Evolutionary conservation across 23 red algal genomes (phyloP).

Genomic region (Gracilaria domingensis): DNA sequence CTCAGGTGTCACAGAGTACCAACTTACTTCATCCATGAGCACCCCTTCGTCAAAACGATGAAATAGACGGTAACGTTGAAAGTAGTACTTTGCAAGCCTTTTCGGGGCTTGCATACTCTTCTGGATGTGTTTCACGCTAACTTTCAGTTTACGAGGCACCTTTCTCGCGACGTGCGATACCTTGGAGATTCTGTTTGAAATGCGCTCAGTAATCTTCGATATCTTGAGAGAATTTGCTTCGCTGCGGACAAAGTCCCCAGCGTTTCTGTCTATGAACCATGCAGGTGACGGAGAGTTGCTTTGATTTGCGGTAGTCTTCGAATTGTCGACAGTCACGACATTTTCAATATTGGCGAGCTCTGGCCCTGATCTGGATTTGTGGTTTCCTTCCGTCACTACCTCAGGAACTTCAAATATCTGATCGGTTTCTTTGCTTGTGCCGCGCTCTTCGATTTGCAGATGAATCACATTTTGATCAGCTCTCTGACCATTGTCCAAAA

Average conservation of each 20-base stretch:
- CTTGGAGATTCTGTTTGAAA: background rate
- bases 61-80: constrained; percentile 85
- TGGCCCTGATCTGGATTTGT: background rate
- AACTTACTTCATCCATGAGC: constrained; percentile 72
- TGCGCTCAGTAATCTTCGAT: background rate
- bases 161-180: constrained; percentile 9
- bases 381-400: background rate
- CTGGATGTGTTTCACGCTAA: background rate
- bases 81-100: constrained; percentile 74
- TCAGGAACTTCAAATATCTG: background rate
- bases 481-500: background rate
- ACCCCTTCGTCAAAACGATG: constrained; percentile 87
- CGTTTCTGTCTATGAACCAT: background rate
- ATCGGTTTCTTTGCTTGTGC: background rate
- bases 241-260: background rate
- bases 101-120: constrained; percentile 3
- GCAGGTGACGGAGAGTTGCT: background rate
- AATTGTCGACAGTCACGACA: background rate
- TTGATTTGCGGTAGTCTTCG: background rate
- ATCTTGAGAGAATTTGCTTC: background rate
- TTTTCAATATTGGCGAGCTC: background rate
- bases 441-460: background rate
- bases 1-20: constrained; percentile 94
- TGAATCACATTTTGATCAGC: background rate
- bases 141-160: background rate